Percentiles rank a stretch among this genome's conserved stretches.
Evolutionary conservation across 2,329 filamentous ascomycete species (phyloP).

Genomic region (Pseudocercospora musae): DNA sequence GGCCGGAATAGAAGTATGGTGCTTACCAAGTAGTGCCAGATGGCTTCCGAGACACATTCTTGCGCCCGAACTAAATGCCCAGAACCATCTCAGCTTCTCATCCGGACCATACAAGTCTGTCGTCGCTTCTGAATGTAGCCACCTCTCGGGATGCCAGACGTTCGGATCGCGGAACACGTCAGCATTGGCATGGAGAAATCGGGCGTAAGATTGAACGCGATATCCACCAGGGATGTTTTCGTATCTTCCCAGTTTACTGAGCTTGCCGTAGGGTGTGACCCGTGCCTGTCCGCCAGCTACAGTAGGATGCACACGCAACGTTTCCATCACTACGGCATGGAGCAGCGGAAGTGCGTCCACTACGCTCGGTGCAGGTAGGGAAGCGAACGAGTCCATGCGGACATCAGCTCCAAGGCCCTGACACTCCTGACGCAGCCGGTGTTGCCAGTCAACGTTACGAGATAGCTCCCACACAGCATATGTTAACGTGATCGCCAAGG

Average conservation of each 20-base stretch:
- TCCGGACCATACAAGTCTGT: not conserved
- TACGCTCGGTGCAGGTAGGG: not conserved
- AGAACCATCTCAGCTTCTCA: conserved; percentile 5
- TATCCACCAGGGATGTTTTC: conserved; percentile 4
- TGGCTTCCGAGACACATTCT: conserved; percentile 7
- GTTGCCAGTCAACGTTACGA: not conserved
- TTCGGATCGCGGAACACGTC: not conserved
- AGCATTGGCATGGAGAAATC: not conserved
- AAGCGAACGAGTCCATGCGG: not conserved
- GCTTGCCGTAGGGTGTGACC: not conserved
- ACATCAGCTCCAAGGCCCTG: not conserved
- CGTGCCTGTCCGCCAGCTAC: conserved; percentile 4
- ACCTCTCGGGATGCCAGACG: not conserved
- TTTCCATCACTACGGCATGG: not conserved
- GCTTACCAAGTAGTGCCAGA: conserved; percentile 3
- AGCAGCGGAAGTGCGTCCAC: not conserved
- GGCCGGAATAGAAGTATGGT: not conserved
- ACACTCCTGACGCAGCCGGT: not conserved
- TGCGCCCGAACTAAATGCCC: conserved; percentile 2
- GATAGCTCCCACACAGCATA: conserved; percentile 10
- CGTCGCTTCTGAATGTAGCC: not conserved
- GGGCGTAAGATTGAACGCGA: conserved; percentile 1
- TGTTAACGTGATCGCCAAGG: conserved; percentile 6
- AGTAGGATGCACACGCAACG: conserved; percentile 1
- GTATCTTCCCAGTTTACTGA: not conserved